These are phyloP conservation scores for Neurospora cerealis DNA, from an alignment of 495 filamentous ascomycete species.

Conservation along the genomic window DNA sequence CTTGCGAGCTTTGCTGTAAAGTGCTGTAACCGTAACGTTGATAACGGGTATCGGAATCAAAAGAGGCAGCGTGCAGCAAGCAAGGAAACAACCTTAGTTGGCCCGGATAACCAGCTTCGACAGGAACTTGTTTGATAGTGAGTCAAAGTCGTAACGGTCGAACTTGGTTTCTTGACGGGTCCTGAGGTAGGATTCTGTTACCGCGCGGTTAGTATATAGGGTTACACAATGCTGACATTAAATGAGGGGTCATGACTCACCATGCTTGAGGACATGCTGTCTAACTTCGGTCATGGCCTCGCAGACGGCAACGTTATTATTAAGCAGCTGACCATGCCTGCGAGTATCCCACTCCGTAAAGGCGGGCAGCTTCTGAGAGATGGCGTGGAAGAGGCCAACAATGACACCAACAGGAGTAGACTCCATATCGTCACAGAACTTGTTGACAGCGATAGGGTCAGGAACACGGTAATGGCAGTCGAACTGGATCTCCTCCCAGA, in stretches of 20 bases:
- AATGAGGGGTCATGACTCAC: slow-evolving; percentile 39
- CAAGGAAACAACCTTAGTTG: slow-evolving; percentile 45
- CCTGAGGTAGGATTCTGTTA: slow-evolving; percentile 44
- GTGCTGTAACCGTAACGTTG: slow-evolving; percentile 7
- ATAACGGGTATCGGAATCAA: slow-evolving; percentile 14
- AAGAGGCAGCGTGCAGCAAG: slow-evolving; percentile 14
- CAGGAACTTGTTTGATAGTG: slow-evolving; percentile 86
- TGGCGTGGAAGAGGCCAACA: slow-evolving; percentile 87
- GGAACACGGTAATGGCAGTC: slow-evolving; percentile 88
- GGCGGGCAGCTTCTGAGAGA: slow-evolving; percentile 84
- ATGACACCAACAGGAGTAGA: slow-evolving; percentile 87
- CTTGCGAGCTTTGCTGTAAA: slow-evolving; percentile 14
- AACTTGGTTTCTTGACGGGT: slow-evolving; percentile 56
- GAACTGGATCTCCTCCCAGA: slow-evolving; percentile 97
- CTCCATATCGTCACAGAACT: slow-evolving; percentile 94
- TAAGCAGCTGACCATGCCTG: slow-evolving; percentile 75
- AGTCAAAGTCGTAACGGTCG: slow-evolving; percentile 84
- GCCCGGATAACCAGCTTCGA: slow-evolving; percentile 90
- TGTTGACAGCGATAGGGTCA: slow-evolving; percentile 69
- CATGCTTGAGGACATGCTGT: slow-evolving; percentile 78
- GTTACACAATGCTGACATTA: slow-evolving; percentile 6
- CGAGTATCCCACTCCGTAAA: slow-evolving; percentile 86
- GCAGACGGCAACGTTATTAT: slow-evolving; percentile 82
- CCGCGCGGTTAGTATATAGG: background rate
- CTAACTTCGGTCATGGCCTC: slow-evolving; percentile 90